Base-by-base conservation (phyloP, 768 basidiomycete species). In the Peribolospora baueri region DNA sequence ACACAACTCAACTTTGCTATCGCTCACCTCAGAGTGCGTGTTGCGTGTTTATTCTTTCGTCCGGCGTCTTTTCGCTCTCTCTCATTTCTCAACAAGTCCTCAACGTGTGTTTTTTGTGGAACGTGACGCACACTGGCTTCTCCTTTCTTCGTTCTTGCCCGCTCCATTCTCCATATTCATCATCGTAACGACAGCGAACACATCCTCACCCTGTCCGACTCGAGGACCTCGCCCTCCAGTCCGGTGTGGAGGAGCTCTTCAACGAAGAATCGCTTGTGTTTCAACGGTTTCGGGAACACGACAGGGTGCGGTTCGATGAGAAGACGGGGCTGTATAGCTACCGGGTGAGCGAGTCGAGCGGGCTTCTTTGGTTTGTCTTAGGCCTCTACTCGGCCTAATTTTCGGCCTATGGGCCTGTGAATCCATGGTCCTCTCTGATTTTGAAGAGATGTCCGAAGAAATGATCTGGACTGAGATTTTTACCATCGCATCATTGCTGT, bases 1-100 rank as follows among this genome's bases (percentile, higher is more conserved):
- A 90, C 86, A 0, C 84, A 87, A 66, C 73, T 90, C 40, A 78
- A 86, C 3, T 85, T 84, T 63, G 81, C 81, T 5, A 78, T 90
- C 37, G 78, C 78, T 59, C 74, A 80, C 66, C 75, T 90, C 57
- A 88, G 83, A 72, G 82, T 82, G 62, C 56, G 67, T 63, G 47
- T 47, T 9, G 42, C 43, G 37, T 43, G 50, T 57, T 50, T 43
- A 38, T 49, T 11, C 11, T 14, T n/a, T 53, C n/a, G 37, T 11
- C 36, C 38, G 46, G 39, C 42, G n/a, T 42, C 37, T 6, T 37
- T 10, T 51, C 41, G 41, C 5, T 48, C 11, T 49, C 37, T 7
- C 10, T 5, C 5, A 25, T 25, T 25, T 25, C 25, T 25, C 25
- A 25, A 25, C 25, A 1, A 1, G 25, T 25, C 25, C 25, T 25